These are phyloP conservation scores for Physaria fendleri DNA, from an alignment of 345 rosid species.

Conservation along the genomic window DNA sequence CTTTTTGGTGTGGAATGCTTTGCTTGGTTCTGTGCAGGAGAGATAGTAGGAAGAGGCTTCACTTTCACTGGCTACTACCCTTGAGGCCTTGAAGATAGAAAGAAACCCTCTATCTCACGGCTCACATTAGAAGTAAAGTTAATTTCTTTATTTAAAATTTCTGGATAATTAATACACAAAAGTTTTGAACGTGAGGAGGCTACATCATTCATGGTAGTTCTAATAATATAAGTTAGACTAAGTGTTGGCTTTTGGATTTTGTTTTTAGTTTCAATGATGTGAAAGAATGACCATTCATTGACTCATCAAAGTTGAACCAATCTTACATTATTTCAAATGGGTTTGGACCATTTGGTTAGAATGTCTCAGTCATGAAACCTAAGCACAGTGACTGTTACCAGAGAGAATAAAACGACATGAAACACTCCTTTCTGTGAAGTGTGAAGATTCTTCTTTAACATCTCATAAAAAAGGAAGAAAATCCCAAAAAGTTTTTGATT, in stretches of 20 bases:
- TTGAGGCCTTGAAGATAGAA: conserved; percentile 38
- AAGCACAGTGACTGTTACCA: not conserved
- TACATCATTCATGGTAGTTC: conserved; percentile 3
- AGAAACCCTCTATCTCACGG: not conserved
- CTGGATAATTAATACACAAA: conserved; percentile 11
- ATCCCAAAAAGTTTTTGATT: no score
- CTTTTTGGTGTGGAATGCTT: conserved; percentile 68
- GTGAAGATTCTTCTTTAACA: not conserved
- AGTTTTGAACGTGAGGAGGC: conserved; percentile 19
- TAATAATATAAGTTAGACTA: conserved; percentile 13
- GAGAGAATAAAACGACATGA: not conserved
- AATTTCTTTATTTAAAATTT: conserved; percentile 11
- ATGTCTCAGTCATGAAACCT: not conserved
- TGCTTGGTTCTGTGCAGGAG: conserved; percentile 71
- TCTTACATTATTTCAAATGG: not conserved
- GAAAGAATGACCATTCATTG: not conserved
- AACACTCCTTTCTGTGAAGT: not conserved
- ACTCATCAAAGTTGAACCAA: not conserved
- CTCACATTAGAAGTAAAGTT: conserved; percentile 5
- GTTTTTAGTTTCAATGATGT: not conserved
- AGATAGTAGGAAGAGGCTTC: conserved; percentile 66
- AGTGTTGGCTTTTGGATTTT: not conserved
- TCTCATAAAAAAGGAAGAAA: not conserved
- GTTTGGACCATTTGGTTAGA: not conserved
- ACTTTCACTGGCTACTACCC: conserved; percentile 63